Percentiles rank a stretch among this genome's conserved stretches.
These are phyloP conservation scores for Platanthera zijinensis DNA, from an alignment of 106 monocot genomes.

Conservation along the genomic window DNA sequence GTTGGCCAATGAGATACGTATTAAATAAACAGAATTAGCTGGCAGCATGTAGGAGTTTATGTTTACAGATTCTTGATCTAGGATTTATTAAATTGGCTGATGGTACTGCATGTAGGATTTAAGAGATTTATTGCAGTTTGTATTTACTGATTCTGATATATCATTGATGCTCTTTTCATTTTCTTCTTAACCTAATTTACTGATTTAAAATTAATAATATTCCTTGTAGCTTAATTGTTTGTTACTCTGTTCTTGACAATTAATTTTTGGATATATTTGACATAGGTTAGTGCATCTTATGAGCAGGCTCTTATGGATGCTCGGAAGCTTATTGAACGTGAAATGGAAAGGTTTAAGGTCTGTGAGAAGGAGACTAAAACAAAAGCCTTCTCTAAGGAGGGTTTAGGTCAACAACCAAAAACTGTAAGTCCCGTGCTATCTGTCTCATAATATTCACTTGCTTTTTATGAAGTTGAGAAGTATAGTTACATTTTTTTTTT, in stretches of 20 bases:
- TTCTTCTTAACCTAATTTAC: neutral
- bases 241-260: slow-evolving; percentile 33
- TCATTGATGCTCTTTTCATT: neutral
- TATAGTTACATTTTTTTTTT: neutral
- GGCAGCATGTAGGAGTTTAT: neutral
- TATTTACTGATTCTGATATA: neutral
- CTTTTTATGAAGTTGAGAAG: neutral
- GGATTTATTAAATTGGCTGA: neutral
- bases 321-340: slow-evolving; percentile 89
- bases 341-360: slow-evolving; percentile 98
- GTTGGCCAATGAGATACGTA: too few relatives aligned
- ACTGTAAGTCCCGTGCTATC: slow-evolving; percentile 42
- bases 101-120: neutral
- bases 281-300: slow-evolving; percentile 80
- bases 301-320: slow-evolving; percentile 99
- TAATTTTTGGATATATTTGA: slow-evolving; percentile 65
- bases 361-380: slow-evolving; percentile 99
- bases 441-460: neutral
- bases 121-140: neutral
- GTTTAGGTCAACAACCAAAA: slow-evolving; percentile 94
- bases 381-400: slow-evolving; percentile 98
- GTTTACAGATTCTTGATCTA: neutral
- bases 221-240: neutral
- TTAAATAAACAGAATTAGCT: neutral
- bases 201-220: neutral